phyloP scores from a whole-genome alignment of 1,139 yeast species.

The Pichia sp. region DNA sequence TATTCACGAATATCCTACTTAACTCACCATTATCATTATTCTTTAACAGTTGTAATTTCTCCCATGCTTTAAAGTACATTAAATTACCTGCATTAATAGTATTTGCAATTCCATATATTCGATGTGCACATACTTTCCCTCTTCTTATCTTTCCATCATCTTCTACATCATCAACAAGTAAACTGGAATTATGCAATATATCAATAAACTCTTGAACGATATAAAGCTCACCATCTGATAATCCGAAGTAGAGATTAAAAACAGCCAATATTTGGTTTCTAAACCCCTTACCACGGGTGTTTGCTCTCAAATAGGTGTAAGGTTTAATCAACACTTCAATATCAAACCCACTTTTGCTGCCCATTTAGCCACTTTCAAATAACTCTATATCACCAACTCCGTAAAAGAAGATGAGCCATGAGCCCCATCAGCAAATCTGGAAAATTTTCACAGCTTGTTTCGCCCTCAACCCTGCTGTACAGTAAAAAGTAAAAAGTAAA shows the following conservation, averaged over 20 bases:
- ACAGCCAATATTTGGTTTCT: slow-evolving; percentile 42
- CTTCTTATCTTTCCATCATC: slow-evolving; percentile 66
- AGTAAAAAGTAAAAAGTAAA: too few species aligned
- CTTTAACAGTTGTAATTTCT: slow-evolving; percentile 31
- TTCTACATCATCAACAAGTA: slow-evolving; percentile 81
- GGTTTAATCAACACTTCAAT: slow-evolving; percentile 30
- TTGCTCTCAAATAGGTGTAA: slow-evolving; percentile 41
- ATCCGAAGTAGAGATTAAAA: slow-evolving; percentile 42
- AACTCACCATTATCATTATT: slow-evolving; percentile 14
- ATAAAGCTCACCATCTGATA: slow-evolving; percentile 32
- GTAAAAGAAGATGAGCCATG: not conserved
- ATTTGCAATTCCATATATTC: slow-evolving; percentile 65
- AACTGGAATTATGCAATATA: slow-evolving; percentile 58
- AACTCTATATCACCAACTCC: not conserved
- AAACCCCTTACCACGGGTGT: slow-evolving; percentile 50
- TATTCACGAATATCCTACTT: slow-evolving; percentile 48
- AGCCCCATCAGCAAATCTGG: not conserved
- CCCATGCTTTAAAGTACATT: slow-evolving; percentile 71
- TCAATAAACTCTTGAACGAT: slow-evolving; percentile 43
- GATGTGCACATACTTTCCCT: slow-evolving; percentile 74
- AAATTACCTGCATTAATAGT: slow-evolving; percentile 80
- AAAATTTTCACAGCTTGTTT: not conserved
- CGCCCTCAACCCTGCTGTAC: not conserved
- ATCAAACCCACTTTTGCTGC: not conserved
- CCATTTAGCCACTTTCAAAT: not conserved